phyloP scores from a whole-genome alignment of 2,329 filamentous ascomycete genomes.

The Aureobasidium subglaciale region DNA sequence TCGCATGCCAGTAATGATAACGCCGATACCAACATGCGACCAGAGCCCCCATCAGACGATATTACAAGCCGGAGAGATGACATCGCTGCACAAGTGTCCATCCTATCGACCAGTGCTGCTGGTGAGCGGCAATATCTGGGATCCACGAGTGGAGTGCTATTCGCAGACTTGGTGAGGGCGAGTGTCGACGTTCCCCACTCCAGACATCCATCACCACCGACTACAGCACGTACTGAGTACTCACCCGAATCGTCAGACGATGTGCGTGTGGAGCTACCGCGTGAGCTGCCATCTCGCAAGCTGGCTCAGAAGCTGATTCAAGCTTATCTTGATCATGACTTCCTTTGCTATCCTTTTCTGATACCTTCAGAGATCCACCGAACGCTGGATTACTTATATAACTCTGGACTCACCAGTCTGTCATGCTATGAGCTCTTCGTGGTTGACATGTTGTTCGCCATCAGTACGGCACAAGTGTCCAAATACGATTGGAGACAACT shows the following conservation, averaged over 20 bases:
- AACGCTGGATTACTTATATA: conserved; percentile 28
- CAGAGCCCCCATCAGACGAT: neutral
- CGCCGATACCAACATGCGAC: neutral
- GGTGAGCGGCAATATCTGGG: conserved; percentile 39
- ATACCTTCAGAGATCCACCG: conserved; percentile 26
- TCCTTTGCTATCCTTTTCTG: conserved; percentile 39
- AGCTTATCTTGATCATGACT: conserved; percentile 39
- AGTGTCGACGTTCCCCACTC: conserved; percentile 18
- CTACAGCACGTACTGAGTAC: neutral
- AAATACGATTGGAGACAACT: conserved; percentile 40
- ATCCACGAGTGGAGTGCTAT: conserved; percentile 35
- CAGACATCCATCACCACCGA: conserved; percentile 9
- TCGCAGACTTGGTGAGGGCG: conserved; percentile 36
- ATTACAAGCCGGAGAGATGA: conserved; percentile 21
- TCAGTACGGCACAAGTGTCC: conserved; percentile 37
- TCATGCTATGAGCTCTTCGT: conserved; percentile 33
- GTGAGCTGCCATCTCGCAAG: conserved; percentile 29
- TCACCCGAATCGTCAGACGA: conserved; percentile 8
- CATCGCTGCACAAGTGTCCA: conserved; percentile 37
- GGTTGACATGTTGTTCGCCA: conserved; percentile 40
- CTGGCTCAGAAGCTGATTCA: conserved; percentile 33
- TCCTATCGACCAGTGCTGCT: conserved; percentile 37
- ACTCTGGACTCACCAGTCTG: conserved; percentile 22
- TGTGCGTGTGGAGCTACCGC: conserved; percentile 9
- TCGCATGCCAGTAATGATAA: conserved; percentile 6